A percentile compares a stretch with the other conserved stretches of the same genome.
Evolutionary conservation across 2,329 filamentous ascomycete genomes (phyloP).

Genomic region (Septoria linicola): DNA sequence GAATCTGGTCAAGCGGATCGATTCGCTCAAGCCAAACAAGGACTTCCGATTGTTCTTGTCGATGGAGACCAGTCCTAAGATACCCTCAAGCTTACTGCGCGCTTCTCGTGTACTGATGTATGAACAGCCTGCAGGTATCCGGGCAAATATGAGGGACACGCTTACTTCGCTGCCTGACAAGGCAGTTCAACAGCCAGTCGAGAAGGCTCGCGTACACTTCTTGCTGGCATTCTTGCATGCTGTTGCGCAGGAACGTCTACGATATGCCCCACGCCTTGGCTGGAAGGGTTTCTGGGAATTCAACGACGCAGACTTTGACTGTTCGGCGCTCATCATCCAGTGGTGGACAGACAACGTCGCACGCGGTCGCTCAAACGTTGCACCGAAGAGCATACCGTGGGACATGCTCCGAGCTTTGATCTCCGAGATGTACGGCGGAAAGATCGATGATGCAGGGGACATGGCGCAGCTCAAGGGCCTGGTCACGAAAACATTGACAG

Average conservation of each 20-base stretch:
- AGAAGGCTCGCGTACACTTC: conserved; percentile 85
- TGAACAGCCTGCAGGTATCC: conserved; percentile 93
- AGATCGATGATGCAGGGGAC: conserved; percentile 89
- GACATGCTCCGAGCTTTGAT: conserved; percentile 89
- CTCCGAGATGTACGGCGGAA: conserved; percentile 94
- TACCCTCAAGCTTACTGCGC: conserved; percentile 90
- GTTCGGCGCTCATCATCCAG: conserved; percentile 92
- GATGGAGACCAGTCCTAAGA: conserved; percentile 96
- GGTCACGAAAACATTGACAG: conserved; percentile 76
- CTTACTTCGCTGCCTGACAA: conserved; percentile 64
- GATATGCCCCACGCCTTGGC: conserved; percentile 88
- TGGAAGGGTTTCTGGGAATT: conserved; percentile 99
- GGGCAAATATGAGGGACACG: conserved; percentile 98
- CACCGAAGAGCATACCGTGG: conserved; percentile 93
- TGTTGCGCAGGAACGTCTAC: conserved; percentile 88
- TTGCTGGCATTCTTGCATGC: conserved; percentile 93
- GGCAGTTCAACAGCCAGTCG: conserved; percentile 78
- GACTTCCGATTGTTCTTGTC: conserved; percentile 95
- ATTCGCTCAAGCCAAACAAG: conserved; percentile 87
- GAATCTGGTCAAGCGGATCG: conserved; percentile 93
- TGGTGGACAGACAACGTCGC: conserved; percentile 85
- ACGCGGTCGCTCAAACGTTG: conserved; percentile 84
- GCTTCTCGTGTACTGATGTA: conserved; percentile 95
- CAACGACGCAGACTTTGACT: conserved; percentile 99
- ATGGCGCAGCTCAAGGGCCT: conserved; percentile 71